These are phyloP conservation scores for Penicillium manginii DNA, from an alignment of 495 filamentous ascomycete species.

Conservation along the genomic window DNA sequence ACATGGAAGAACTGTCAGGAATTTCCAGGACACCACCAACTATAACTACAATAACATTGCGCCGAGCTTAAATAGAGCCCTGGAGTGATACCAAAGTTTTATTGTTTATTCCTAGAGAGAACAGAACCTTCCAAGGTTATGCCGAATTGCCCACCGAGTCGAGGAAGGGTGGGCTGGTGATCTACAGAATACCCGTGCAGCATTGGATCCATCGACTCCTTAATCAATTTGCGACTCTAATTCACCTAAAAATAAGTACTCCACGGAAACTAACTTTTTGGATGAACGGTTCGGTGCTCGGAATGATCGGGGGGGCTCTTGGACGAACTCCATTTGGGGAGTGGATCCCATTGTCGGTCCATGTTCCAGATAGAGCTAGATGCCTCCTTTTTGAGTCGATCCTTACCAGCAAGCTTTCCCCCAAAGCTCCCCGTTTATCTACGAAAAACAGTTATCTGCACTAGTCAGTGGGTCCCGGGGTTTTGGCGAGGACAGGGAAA, in stretches of 20 bases:
- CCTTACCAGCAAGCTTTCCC: not conserved
- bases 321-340: slow-evolving; percentile 7
- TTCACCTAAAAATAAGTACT: slow-evolving; percentile 22
- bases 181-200: not conserved
- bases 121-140: not conserved
- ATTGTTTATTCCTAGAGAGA: not conserved
- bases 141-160: not conserved
- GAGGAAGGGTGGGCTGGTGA: not conserved
- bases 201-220: slow-evolving; percentile 6
- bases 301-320: slow-evolving; percentile 8
- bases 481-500: not conserved
- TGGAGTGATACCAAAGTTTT: no score
- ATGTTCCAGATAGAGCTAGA: slow-evolving; percentile 10
- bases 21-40: no score
- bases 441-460: slow-evolving; percentile 2
- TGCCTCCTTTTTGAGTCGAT: slow-evolving; percentile 15
- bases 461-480: not conserved
- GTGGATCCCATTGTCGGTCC: slow-evolving; percentile 3
- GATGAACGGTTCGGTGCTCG: slow-evolving; percentile 23
- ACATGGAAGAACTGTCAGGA: no score
- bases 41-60: no score
- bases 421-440: not conserved
- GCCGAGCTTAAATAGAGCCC: no score
- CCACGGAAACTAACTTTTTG: not conserved
- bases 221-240: slow-evolving; percentile 14